A percentile compares a stretch with the other conserved stretches of the same genome.
These are phyloP conservation scores for Aulographum hederae DNA, from an alignment of 2,329 filamentous ascomycete species.

Conservation along the genomic window DNA sequence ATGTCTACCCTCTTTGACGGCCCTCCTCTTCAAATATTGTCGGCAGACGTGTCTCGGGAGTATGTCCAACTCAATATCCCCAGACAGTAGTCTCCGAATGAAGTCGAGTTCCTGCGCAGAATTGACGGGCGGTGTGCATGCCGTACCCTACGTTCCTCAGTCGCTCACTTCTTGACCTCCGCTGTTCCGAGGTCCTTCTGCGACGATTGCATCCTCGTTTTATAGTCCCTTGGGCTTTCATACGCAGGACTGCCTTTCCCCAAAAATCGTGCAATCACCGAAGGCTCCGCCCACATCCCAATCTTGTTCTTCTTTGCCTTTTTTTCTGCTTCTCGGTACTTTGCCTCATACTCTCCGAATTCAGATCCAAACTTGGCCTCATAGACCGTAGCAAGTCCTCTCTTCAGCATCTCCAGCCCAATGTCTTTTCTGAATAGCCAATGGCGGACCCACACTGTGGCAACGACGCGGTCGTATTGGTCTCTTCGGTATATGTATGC, in stretches of 20 bases:
- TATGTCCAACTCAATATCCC: too few relatives aligned
- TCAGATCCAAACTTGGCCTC: conserved; percentile 82
- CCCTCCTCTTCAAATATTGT: too few relatives aligned
- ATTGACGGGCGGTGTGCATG: too few relatives aligned
- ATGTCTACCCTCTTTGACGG: too few relatives aligned
- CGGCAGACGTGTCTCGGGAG: too few relatives aligned
- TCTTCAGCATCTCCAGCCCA: conserved; percentile 73
- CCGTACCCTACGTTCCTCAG: too few relatives aligned
- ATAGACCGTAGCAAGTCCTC: conserved; percentile 75
- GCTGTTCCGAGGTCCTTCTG: too few relatives aligned
- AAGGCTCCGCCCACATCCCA: conserved; percentile 47
- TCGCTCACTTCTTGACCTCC: too few relatives aligned
- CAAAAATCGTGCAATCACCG: conserved; percentile 19
- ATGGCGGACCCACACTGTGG: conserved; percentile 61
- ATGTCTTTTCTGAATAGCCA: conserved; percentile 59
- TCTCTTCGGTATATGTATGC: conserved; percentile 71
- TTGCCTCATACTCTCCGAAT: conserved; percentile 50
- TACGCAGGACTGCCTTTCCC: conserved; percentile 27
- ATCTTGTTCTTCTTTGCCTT: conserved; percentile 22
- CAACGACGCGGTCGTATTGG: conserved; percentile 84
- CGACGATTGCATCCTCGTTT: conserved; percentile 34
- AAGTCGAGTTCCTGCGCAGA: too few relatives aligned
- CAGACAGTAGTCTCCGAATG: too few relatives aligned
- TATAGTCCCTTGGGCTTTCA: conserved; percentile 81
- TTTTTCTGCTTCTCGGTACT: conserved; percentile 48